phyloP scores from a whole-genome alignment of 176 grass and related monocot genomes.

The Zoysia pacifica region DNA sequence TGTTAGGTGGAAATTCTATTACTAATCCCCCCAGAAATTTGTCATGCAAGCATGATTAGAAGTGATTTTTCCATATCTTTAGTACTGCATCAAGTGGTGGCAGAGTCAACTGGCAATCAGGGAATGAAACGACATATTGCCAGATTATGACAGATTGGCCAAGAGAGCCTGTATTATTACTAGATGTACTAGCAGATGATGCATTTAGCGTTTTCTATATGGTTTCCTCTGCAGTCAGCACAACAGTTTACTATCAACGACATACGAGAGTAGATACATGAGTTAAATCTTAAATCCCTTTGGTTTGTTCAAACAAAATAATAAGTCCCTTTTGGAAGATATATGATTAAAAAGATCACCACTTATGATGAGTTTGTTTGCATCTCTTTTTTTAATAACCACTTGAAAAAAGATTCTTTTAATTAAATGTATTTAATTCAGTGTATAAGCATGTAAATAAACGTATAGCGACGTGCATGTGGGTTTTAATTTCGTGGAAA shows the following conservation, averaged over 20 bases:
- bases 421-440: not conserved
- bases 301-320: not conserved
- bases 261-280: not conserved
- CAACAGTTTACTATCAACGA: conserved; percentile 10
- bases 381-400: conserved; percentile 27
- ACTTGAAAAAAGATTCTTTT: conserved; percentile 32
- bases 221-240: conserved; percentile 12
- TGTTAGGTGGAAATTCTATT: conserved; percentile 8
- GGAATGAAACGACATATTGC: conserved; percentile 25
- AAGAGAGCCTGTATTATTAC: conserved; percentile 6
- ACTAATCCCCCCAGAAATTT: conserved; percentile 10
- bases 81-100: not conserved
- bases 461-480: not conserved
- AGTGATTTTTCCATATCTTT: conserved; percentile 1
- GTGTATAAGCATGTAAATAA: not conserved
- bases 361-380: conserved; percentile 21
- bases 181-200: conserved; percentile 27
- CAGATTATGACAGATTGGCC: conserved; percentile 28
- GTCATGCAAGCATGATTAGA: conserved; percentile 3
- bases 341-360: conserved; percentile 5
- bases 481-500: not conserved
- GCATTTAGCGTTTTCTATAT: conserved; percentile 7
- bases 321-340: not conserved
- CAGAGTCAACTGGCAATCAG: conserved; percentile 22
- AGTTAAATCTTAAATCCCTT: conserved; percentile 29